These are phyloP conservation scores for Rheum nobile DNA, from an alignment of 148 eudicot genomes.

Conservation along the genomic window DNA sequence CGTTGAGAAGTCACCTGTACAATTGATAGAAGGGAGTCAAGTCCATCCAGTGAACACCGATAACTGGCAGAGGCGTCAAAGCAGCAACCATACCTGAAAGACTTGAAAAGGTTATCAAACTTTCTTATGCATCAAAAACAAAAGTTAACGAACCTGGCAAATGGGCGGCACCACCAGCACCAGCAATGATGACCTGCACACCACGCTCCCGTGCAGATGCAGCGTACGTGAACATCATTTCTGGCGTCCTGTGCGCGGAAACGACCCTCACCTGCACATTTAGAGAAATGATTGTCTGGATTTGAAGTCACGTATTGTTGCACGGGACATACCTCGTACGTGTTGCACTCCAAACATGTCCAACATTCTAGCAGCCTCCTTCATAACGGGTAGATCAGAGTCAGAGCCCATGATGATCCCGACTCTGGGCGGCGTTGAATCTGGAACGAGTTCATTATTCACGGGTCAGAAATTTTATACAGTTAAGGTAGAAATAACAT, in stretches of 20 bases:
- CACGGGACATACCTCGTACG: slow-evolving; percentile 44
- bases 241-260: slow-evolving; percentile 82
- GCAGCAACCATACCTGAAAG: slow-evolving; percentile 94
- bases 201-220: slow-evolving; percentile 64
- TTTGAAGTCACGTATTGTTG: not conserved
- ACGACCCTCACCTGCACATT: slow-evolving; percentile 57
- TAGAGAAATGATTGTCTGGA: not conserved
- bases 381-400: slow-evolving; percentile 94
- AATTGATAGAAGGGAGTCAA: slow-evolving; percentile 85
- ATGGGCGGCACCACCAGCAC: slow-evolving; percentile 99
- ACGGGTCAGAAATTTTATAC: not conserved
- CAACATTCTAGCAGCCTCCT: slow-evolving; percentile 65
- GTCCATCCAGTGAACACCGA: slow-evolving; percentile 91
- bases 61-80: slow-evolving; percentile 82
- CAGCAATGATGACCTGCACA: slow-evolving; percentile 82
- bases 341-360: slow-evolving; percentile 48
- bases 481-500: not conserved
- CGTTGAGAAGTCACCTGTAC: slow-evolving; percentile 76
- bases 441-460: slow-evolving; percentile 4
- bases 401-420: slow-evolving; percentile 98
- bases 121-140: not conserved
- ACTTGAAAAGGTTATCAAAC: not conserved
- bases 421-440: slow-evolving; percentile 49
- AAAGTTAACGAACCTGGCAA: slow-evolving; percentile 61
- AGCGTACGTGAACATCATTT: slow-evolving; percentile 64